Base-by-base conservation (phyloP, 2,329 filamentous ascomycete species). In the Hypoxylon sp. region DNA sequence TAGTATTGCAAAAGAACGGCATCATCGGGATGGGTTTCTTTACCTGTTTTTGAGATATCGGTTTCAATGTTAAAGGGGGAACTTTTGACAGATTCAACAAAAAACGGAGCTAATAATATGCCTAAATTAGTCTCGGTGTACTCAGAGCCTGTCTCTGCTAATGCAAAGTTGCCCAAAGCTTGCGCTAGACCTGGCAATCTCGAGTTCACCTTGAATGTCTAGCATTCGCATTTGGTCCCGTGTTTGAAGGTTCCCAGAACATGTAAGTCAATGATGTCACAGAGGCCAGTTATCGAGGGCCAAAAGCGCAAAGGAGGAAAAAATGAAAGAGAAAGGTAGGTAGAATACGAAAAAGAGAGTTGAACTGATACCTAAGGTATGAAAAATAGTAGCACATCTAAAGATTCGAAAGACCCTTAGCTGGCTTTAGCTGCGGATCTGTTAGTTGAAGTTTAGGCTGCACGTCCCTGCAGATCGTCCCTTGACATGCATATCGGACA, bases 381-480 rank as follows among this genome's bases (percentile, higher is more conserved):
- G 52, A 26, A 65, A 65, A 31, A 26, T 37, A 17, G 14, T 51
- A 5, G 17, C 24, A 22, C 13, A 14, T 53, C 48, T 14, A 51
- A 35, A 33, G n/a, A 44, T 14, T 33, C 8, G 6, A 24, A 46
- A 50, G 42, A 50, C 24, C 46, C 50, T 35, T 24, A 42, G 10
- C 39, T 54, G 48, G 17, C 46, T 44, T 35, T 24, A 42, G 10
- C 39, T 54, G 48, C 46, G 62, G 44, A 63, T 57, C 35, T 55
- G 50, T 57, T 14, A 56, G 54, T 61, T 51, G 44, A 50, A 62
- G 55, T 44, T 42, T 42, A 52, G 58, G 60, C 56, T 57, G 61
- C 54, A 55, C 33, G 64, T 64, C 56, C 67, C 64, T 70, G 67
- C 57, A 67, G 55, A 65, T 70, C 64, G 52, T 65, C 53, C 58